phyloP scores from a whole-genome alignment of 2,329 filamentous ascomycete genomes.

The Verticillium alfalfae region DNA sequence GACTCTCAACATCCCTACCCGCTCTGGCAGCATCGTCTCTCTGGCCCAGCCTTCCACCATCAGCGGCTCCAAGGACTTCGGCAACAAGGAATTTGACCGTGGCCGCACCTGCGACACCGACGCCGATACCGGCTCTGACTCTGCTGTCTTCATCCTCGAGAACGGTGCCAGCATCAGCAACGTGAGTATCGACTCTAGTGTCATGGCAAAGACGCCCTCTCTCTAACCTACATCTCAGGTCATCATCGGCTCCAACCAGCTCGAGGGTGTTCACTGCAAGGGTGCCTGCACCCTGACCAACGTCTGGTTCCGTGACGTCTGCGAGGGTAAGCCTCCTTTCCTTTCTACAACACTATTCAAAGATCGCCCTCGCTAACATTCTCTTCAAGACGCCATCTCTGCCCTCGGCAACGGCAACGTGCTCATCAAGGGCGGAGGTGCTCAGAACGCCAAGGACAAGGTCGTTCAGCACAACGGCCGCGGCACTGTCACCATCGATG shows the following conservation, averaged over 20 bases:
- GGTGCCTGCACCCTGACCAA: slow-evolving; percentile 34
- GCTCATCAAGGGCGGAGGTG: slow-evolving; percentile 23
- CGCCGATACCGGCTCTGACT: slow-evolving; percentile 11
- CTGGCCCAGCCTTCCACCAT: slow-evolving; percentile 12
- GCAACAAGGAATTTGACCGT: slow-evolving; percentile 15
- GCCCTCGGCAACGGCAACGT: slow-evolving; percentile 26
- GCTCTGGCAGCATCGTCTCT: slow-evolving; percentile 14
- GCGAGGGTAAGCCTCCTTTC: slow-evolving; percentile 19
- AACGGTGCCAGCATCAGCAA: slow-evolving; percentile 44
- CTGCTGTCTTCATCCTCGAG: slow-evolving; percentile 46
- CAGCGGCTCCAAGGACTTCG: slow-evolving; percentile 11
- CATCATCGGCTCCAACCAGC: slow-evolving; percentile 45
- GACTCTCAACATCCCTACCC: slow-evolving; percentile 16
- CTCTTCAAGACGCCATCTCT: not conserved
- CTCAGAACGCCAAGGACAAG: slow-evolving; percentile 24
- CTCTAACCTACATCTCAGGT: slow-evolving; percentile 10
- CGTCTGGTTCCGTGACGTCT: slow-evolving; percentile 33
- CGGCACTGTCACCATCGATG: slow-evolving; percentile 19
- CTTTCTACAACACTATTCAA: not conserved
- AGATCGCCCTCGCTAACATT: not conserved
- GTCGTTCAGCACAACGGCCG: slow-evolving; percentile 27
- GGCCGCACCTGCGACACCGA: slow-evolving; percentile 12
- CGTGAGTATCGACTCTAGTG: slow-evolving; percentile 11
- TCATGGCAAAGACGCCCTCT: not conserved
- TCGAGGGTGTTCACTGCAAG: slow-evolving; percentile 45